Evolutionary conservation across 2,329 filamentous ascomycete species (phyloP), one percentile per base, ranked within the genome.

Genomic region (Penicillium sclerotigenum): DNA sequence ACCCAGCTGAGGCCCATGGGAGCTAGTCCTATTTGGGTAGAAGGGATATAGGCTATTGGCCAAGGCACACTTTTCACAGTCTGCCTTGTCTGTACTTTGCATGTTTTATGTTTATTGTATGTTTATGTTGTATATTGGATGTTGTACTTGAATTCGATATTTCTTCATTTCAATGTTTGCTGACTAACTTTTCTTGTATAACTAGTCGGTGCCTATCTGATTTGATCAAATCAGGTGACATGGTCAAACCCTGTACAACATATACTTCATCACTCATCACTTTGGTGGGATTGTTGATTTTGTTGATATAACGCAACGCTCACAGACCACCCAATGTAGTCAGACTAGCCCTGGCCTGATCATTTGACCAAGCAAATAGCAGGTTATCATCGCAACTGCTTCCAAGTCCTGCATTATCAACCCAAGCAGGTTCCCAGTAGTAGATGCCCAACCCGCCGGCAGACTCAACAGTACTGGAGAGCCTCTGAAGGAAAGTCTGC

Each of bases 401-500:
- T 1, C 87, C 87, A 49, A 89, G 71, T 0, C 72, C 80, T 11
- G 81, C 80, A 71, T 89, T 90, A 40, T 84, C 77, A 59, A 89
- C 77, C 86, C 86, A 90, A 0, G 83, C 84, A 0, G 87, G 87
- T 69, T 91, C 87, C 87, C 87, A 90, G 62, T 90, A 90, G 59
- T 87, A 89, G 8, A 90, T 42, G 0, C 87, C 88, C 28, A 76
- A 71, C 0, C 85, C 85, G 1, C 80, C 79, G 0, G 84, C 80
- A 1, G 73, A 78, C 1, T 76, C 74, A 0, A 89, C 80, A 1
- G 84, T 75, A 1, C 74, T 74, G 0, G 85, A 85, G 18, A 90
- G 78, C 55, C 81, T 73, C 70, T 83, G 76, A 51, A 90, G 71
- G 71, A 85, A 90, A 2, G 77, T 78, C 1, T 74, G 73, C 76